These are phyloP conservation scores for Noccaea caerulescens DNA, from an alignment of 345 rosid genomes.

Conservation along the genomic window DNA sequence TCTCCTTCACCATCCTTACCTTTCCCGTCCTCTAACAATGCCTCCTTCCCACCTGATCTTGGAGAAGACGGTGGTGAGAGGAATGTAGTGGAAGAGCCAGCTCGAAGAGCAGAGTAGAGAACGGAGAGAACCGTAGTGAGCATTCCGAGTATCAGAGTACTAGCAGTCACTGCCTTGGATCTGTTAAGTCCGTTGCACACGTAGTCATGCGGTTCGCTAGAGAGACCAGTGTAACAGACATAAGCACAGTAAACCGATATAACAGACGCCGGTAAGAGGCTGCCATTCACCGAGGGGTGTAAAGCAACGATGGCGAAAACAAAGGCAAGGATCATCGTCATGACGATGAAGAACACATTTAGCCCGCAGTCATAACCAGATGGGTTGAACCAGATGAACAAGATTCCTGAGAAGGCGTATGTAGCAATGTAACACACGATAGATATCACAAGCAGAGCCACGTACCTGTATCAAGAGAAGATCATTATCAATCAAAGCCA, in stretches of 20 bases:
- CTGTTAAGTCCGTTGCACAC: conserved; percentile 89
- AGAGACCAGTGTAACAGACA: conserved; percentile 94
- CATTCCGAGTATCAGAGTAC: conserved; percentile 91
- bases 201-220: conserved; percentile 93
- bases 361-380: conserved; percentile 94
- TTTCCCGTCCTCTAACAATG: conserved; percentile 74
- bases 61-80: conserved; percentile 93
- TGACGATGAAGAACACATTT: conserved; percentile 85
- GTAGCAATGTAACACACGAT: conserved; percentile 81
- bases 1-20: conserved; percentile 59
- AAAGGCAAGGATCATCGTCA: conserved; percentile 89
- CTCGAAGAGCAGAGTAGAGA: conserved; percentile 87
- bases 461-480: conserved; percentile 58
- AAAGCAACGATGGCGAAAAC: conserved; percentile 69
- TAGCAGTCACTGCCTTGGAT: conserved; percentile 71
- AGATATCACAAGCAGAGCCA: conserved; percentile 83
- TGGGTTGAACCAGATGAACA: conserved; percentile 98
- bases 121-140: conserved; percentile 89
- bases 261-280: conserved; percentile 96
- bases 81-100: conserved; percentile 91
- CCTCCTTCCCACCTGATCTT: conserved; percentile 66
- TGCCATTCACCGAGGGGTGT: conserved; percentile 95
- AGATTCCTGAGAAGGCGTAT: conserved; percentile 72
- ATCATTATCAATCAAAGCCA: not conserved
- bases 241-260: conserved; percentile 90